Evolutionary conservation across 2,329 filamentous ascomycete genomes (phyloP).

Genomic region (Penicillium sp.): DNA sequence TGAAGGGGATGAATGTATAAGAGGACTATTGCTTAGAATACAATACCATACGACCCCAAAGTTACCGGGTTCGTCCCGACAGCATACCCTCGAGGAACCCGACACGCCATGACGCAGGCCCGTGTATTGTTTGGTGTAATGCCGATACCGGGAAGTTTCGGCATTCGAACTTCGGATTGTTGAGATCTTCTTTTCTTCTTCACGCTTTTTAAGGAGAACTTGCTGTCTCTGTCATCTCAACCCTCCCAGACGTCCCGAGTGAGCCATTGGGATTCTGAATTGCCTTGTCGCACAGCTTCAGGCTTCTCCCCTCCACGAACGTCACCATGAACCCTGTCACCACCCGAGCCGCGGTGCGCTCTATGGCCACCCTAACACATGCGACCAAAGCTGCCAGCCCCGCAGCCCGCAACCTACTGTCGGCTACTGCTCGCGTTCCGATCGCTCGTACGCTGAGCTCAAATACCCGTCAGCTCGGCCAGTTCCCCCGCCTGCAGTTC

Average conservation of each 20-base stretch:
- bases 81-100: too few relatives aligned
- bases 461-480: constrained; percentile 33
- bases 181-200: constrained; percentile 12
- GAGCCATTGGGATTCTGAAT: constrained; percentile 18
- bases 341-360: constrained; percentile 45
- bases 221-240: constrained; percentile 6
- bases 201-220: constrained; percentile 13
- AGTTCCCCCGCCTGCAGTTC: constrained; percentile 44
- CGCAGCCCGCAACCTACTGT: constrained; percentile 37
- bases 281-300: constrained; percentile 13
- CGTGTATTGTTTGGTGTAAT: constrained; percentile 11
- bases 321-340: constrained; percentile 39
- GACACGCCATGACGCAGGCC: constrained; percentile 1
- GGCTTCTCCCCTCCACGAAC: constrained; percentile 17
- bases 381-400: constrained; percentile 38
- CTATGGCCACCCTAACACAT: constrained; percentile 42
- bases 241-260: constrained; percentile 8
- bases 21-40: constrained; percentile 3
- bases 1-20: constrained; percentile 14
- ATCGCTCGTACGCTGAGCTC: constrained; percentile 36
- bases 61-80: constrained; percentile 5
- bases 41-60: constrained; percentile 15
- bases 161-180: constrained; percentile 16
- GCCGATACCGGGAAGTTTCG: constrained; percentile 35
- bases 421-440: constrained; percentile 35